These are phyloP conservation scores for Stephania yunnanensis DNA, from an alignment of 164 flowering plant species.

Conservation along the genomic window DNA sequence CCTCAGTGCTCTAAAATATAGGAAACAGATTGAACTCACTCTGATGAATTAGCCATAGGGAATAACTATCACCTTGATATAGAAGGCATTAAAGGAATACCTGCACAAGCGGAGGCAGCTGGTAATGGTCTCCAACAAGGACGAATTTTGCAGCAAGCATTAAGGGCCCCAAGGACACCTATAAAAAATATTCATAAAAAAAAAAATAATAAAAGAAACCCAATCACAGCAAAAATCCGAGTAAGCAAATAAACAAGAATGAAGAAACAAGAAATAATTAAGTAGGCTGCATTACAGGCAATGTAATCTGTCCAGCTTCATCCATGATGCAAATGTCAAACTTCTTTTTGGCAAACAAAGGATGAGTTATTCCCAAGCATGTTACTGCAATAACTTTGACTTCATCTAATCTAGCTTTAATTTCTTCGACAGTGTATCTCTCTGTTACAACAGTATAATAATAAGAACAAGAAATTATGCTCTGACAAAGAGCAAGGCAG, in stretches of 20 bases:
- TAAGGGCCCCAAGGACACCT: constrained; percentile 97
- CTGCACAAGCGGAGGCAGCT: constrained; percentile 94
- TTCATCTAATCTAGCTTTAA: constrained; percentile 52
- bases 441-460: constrained; percentile 39
- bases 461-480: neutral
- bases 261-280: neutral
- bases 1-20: constrained; percentile 71
- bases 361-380: constrained; percentile 82
- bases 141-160: constrained; percentile 90
- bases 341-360: constrained; percentile 73
- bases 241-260: neutral
- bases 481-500: neutral
- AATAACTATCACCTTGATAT: neutral
- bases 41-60: neutral
- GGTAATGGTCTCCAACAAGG: constrained; percentile 99
- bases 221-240: neutral
- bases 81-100: constrained; percentile 28
- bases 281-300: constrained; percentile 62
- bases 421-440: constrained; percentile 49
- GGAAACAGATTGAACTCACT: neutral
- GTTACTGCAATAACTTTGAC: constrained; percentile 90
- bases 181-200: constrained; percentile 2
- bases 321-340: constrained; percentile 98
- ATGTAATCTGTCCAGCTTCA: constrained; percentile 96
- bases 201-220: neutral